Conservation (phyloP, 2,329 filamentous ascomycete species). For the Cladosporium phlei region DNA sequence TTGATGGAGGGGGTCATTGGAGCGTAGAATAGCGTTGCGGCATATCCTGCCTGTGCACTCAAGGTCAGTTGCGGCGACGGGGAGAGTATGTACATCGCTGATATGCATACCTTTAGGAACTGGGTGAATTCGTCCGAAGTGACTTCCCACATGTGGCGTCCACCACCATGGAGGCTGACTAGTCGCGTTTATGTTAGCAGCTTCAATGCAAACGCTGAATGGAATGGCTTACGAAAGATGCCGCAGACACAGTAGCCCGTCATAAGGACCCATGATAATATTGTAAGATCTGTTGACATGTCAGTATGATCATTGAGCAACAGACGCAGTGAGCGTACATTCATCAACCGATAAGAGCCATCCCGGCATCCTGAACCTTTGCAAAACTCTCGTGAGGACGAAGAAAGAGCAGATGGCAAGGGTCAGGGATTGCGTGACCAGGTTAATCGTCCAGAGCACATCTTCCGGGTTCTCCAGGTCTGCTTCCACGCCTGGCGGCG, state of each 20-base stretch:
- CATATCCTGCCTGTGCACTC: not conserved
- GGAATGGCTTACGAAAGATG: not conserved
- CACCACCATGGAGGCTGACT: conserved; percentile 7
- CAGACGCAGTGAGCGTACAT: not conserved
- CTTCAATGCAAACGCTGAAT: no score
- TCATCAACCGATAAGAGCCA: not conserved
- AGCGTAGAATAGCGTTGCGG: not conserved
- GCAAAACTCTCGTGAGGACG: not conserved
- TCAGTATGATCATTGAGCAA: not conserved
- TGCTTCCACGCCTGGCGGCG: not conserved
- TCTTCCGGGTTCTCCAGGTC: conserved; percentile 6
- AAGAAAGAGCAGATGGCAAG: not conserved
- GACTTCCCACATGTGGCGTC: conserved; percentile 7
- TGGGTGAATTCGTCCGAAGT: not conserved
- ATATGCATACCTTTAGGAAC: not conserved
- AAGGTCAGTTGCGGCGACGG: no score
- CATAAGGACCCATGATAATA: not conserved
- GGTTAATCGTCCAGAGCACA: not conserved
- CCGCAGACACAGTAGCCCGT: not conserved
- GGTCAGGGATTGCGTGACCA: conserved; percentile 4
- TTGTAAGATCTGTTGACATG: not conserved
- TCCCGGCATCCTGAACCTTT: not conserved
- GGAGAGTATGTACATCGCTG: not conserved
- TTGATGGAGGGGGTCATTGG: conserved; percentile 6
- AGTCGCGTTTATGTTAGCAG: no score